Evolutionary conservation across 2,329 filamentous ascomycete species (phyloP).

Genomic region (Gyromitra esculenta): DNA sequence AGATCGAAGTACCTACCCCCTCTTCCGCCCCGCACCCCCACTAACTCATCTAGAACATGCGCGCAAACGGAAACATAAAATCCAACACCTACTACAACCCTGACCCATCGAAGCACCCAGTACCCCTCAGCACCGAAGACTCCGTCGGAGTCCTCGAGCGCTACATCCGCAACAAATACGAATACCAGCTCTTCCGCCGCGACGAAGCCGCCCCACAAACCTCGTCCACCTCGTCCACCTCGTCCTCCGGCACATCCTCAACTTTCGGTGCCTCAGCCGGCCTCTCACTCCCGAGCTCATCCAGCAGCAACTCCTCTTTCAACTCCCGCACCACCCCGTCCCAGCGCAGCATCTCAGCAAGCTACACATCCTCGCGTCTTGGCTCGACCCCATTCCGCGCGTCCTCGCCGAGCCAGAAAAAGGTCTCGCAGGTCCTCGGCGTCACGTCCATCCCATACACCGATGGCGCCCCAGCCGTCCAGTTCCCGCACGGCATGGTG

Average conservation of each 20-base stretch:
- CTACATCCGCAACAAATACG: slow-evolving; percentile 94
- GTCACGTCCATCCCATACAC: slow-evolving; percentile 53
- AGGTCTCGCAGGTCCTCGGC: slow-evolving; percentile 56
- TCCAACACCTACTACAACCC: slow-evolving; percentile 94
- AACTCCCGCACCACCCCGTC: slow-evolving; percentile 34
- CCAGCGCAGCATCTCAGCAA: slow-evolving; percentile 32
- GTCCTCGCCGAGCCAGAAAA: slow-evolving; percentile 53
- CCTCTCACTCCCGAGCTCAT: slow-evolving; percentile 45
- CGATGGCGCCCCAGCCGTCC: slow-evolving; percentile 38
- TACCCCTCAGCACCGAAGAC: slow-evolving; percentile 91
- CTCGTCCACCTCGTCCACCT: slow-evolving; percentile 64
- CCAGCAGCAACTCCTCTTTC: slow-evolving; percentile 45
- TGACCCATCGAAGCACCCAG: slow-evolving; percentile 79
- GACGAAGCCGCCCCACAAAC: slow-evolving; percentile 64
- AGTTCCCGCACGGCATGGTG: slow-evolving; percentile 54
- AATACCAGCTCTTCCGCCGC: slow-evolving; percentile 67
- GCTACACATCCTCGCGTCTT: slow-evolving; percentile 35
- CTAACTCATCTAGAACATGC: slow-evolving; percentile 77
- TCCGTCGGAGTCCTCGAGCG: slow-evolving; percentile 93
- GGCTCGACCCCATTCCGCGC: slow-evolving; percentile 25
- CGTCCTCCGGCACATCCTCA: slow-evolving; percentile 66
- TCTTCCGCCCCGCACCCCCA: slow-evolving; percentile 12
- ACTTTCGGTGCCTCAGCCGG: slow-evolving; percentile 41
- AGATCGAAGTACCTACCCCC: slow-evolving; percentile 80
- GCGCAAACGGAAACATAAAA: slow-evolving; percentile 82